These are phyloP conservation scores for Collybiopsis confluens DNA, from an alignment of 768 basidiomycete genomes.

Conservation along the genomic window DNA sequence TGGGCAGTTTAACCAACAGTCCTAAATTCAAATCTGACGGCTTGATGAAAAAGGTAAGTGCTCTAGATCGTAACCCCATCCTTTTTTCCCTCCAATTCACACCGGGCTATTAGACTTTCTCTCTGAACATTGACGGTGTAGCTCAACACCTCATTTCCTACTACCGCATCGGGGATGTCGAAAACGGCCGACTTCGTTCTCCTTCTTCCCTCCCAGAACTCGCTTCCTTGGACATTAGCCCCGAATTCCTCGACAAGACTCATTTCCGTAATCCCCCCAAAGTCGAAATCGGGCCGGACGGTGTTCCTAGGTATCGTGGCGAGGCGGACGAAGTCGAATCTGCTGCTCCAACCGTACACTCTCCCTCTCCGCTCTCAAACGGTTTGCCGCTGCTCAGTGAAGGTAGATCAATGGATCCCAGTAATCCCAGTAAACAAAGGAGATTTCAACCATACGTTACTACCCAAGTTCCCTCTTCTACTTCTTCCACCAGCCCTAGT, in stretches of 20 bases:
- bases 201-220: conserved; percentile 89
- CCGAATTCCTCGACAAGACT: conserved; percentile 84
- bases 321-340: conserved; percentile 70
- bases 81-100: conserved; percentile 1
- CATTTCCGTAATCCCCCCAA: conserved; percentile 84
- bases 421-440: conserved; percentile 29
- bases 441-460: conserved; percentile 40
- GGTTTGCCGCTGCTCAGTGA: conserved; percentile 48
- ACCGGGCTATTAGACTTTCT: conserved; percentile 67
- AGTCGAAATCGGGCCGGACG: conserved; percentile 83
- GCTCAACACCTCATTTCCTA: conserved; percentile 94
- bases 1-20: conserved; percentile 89
- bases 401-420: conserved; percentile 35
- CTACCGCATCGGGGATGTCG: conserved; percentile 89
- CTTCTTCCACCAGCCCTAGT: background rate
- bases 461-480: no score
- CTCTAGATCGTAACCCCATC: background rate
- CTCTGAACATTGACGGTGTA: conserved; percentile 77
- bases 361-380: conserved; percentile 39
- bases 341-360: conserved; percentile 30
- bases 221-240: conserved; percentile 78
- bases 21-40: conserved; percentile 92
- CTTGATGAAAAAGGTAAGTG: conserved; percentile 91
- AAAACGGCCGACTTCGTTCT: conserved; percentile 79
- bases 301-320: conserved; percentile 75